Evolutionary conservation across 441 rosid species (phyloP).

Genomic region (Melianthus villosus): DNA sequence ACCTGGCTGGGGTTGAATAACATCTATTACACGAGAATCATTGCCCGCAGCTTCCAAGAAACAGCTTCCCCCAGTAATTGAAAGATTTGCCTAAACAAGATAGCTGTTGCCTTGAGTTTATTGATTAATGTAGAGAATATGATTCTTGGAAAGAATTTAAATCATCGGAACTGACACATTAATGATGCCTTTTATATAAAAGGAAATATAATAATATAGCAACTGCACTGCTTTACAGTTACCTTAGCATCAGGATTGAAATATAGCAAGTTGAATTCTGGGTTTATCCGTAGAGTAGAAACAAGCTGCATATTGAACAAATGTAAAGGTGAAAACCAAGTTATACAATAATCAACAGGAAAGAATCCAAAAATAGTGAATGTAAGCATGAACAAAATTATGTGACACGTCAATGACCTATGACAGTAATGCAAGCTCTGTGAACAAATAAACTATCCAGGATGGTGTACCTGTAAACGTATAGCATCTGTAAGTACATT

Average conservation of each 20-base stretch:
- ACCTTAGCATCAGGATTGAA: conserved; percentile 78
- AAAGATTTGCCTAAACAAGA: conserved; percentile 51
- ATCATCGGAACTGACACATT: no score
- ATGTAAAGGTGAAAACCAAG: conserved; percentile 8
- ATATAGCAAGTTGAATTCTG: conserved; percentile 65
- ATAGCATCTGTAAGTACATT: conserved; percentile 59
- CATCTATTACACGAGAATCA: conserved; percentile 70
- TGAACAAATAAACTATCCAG: conserved; percentile 3
- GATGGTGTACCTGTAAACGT: conserved; percentile 52
- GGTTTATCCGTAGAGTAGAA: conserved; percentile 61
- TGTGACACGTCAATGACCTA: no score
- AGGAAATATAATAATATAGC: background rate
- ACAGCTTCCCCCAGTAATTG: conserved; percentile 90
- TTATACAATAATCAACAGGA: no score
- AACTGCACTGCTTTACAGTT: conserved; percentile 12
- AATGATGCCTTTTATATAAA: background rate
- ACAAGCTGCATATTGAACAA: conserved; percentile 58
- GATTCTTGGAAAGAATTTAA: no score
- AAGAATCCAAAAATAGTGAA: no score
- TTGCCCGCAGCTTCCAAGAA: conserved; percentile 67
- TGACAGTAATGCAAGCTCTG: no score
- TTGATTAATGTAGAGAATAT: no score
- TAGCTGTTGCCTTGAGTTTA: background rate
- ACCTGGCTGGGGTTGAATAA: conserved; percentile 47
- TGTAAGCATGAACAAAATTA: no score